Conservation (phyloP, 257 asterid species). For the Jacaranda mimosifolia region DNA sequence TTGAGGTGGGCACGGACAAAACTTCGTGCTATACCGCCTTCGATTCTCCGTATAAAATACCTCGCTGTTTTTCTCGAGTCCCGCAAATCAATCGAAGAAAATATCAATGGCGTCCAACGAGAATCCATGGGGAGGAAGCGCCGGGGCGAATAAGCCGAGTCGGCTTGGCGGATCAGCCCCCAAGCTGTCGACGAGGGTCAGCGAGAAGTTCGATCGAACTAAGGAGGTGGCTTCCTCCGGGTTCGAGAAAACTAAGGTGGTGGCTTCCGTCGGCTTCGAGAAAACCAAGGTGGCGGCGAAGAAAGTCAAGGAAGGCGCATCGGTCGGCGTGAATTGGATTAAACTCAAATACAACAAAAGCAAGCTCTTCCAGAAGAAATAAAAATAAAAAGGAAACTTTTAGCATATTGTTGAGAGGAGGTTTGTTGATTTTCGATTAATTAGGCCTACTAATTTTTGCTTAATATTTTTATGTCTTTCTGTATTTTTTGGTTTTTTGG, state of each 20-base stretch:
- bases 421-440: too few species aligned
- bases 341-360: constrained; percentile 49
- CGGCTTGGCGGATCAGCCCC: neutral
- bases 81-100: neutral
- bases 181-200: constrained; percentile 21
- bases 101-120: constrained; percentile 19
- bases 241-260: constrained; percentile 49
- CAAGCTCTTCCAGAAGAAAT: constrained; percentile 35
- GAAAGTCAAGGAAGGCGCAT: constrained; percentile 57
- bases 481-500: too few species aligned
- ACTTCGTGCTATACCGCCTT: neutral
- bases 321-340: constrained; percentile 59
- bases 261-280: constrained; percentile 50
- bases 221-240: constrained; percentile 59
- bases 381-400: too few species aligned
- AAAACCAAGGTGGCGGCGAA: constrained; percentile 36
- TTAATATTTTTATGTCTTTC: too few species aligned
- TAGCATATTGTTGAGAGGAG: too few species aligned
- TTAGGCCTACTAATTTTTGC: too few species aligned
- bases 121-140: constrained; percentile 25
- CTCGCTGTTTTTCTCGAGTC: too few species aligned
- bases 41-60: neutral
- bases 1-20: neutral
- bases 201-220: constrained; percentile 50
- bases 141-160: constrained; percentile 12